Percentiles rank a stretch among this genome's conserved stretches.
Conservation (phyloP, 208 protist genomes). For the Trypanosoma rangeli region DNA sequence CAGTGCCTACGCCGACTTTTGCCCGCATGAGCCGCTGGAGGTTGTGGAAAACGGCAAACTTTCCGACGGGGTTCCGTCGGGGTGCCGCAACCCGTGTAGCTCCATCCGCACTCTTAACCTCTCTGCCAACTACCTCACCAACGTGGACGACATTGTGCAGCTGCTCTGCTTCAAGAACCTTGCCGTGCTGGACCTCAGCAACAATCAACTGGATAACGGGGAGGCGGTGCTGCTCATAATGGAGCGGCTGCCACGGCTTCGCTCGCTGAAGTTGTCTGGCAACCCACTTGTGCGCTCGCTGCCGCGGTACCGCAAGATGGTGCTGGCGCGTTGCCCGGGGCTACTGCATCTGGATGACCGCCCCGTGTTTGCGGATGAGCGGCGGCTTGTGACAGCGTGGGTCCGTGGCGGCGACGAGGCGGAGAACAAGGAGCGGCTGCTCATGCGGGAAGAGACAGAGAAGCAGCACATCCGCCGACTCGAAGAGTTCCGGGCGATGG, state of each 20-base stretch:
- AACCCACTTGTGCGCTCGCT: conserved; percentile 87
- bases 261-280: conserved; percentile 85
- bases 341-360: conserved; percentile 93
- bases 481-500: conserved; percentile 73
- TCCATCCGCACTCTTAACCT: conserved; percentile 85
- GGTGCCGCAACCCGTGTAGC: conserved; percentile 62
- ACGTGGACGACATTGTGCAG: conserved; percentile 47
- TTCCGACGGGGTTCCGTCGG: conserved; percentile 24
- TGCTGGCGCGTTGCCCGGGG: conserved; percentile 58
- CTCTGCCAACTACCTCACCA: conserved; percentile 70
- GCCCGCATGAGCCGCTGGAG: conserved; percentile 33
- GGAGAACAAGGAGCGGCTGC: conserved; percentile 55
- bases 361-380: conserved; percentile 89
- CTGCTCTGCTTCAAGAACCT: conserved; percentile 79
- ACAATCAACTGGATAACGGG: conserved; percentile 88
- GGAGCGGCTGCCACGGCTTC: conserved; percentile 66
- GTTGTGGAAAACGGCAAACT: conserved; percentile 17
- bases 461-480: conserved; percentile 42
- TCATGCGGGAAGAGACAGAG: conserved; percentile 73
- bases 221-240: conserved; percentile 85
- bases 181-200: conserved; percentile 86
- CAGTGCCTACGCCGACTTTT: conserved; percentile 34
- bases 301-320: conserved; percentile 83
- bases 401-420: conserved; percentile 68
- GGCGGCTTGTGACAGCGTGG: conserved; percentile 87